Conservation (phyloP, 2,329 filamentous ascomycete species). For the Fusarium anguioides region DNA sequence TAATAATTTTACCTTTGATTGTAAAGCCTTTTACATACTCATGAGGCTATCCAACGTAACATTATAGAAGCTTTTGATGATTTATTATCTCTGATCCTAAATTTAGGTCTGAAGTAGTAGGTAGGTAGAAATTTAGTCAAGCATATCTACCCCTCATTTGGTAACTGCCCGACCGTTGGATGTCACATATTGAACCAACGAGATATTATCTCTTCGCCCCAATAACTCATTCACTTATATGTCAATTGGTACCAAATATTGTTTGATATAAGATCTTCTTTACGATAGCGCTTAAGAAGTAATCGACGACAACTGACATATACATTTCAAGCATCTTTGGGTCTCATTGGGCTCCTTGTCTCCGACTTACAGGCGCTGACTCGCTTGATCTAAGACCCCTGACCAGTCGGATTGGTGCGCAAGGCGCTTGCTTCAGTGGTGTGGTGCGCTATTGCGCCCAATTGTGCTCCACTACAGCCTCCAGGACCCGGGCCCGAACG, state of each 20-base stretch:
- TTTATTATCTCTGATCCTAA: constrained; percentile 8
- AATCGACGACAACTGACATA: constrained; percentile 20
- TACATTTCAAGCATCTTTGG: constrained; percentile 4
- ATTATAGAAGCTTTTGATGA: not conserved
- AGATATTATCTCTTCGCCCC: constrained; percentile 1
- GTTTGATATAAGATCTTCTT: constrained; percentile 9
- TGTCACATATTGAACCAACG: constrained; percentile 25
- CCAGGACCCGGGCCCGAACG: constrained; percentile 16
- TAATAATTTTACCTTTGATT: not conserved
- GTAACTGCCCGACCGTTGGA: constrained; percentile 18
- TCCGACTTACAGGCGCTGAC: constrained; percentile 47
- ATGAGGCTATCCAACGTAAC: not conserved
- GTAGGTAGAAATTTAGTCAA: constrained; percentile 9
- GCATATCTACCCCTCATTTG: constrained; percentile 37
- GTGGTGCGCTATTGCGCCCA: constrained; percentile 43
- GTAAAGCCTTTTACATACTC: not conserved
- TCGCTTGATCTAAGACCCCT: constrained; percentile 40
- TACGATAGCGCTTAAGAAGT: constrained; percentile 29
- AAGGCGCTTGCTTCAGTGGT: constrained; percentile 53
- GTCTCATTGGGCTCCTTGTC: constrained; percentile 31
- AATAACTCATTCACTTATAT: constrained; percentile 15
- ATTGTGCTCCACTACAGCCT: constrained; percentile 31
- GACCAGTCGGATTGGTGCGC: constrained; percentile 50
- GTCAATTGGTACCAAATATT: constrained; percentile 10
- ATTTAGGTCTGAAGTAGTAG: constrained; percentile 11